Base-by-base conservation (phyloP, 495 filamentous ascomycete genomes). In the Talaromyces trachyspermus region DNA sequence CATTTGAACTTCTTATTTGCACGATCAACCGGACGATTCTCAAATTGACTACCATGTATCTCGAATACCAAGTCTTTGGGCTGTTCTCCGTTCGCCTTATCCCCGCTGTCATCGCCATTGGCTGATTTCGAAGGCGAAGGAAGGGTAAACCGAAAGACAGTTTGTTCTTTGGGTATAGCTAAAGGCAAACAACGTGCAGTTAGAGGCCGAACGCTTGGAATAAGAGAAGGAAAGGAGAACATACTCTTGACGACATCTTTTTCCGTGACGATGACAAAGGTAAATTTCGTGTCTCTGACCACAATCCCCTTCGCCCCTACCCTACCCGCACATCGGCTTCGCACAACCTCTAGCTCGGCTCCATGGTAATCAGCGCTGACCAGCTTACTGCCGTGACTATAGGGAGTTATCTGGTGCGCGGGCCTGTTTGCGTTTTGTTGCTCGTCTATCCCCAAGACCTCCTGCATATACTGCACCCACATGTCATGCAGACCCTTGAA, bases 1-100 rank as follows among this genome's bases (percentile, higher is more conserved):
- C 68, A 68, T 65, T 92, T 95, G 65, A 95, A 91, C 65, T 96
- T 95, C 70, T 84, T 91, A 52, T 84, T 89, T 24, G 85, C 88
- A 27, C 92, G 71, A 57, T 96, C 89, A 5, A 85, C 81, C 8
- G 91, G 80, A 23, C 88, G 76, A 54, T 80, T 83, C 72, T 85
- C 75, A 58, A 97, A 92, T 54, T 91, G 86, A 49, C 84, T 84
- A 12, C 92, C 92, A 54, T 90, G 83, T 1, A 97, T 68, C 63
- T 97, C 89, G 54, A 96, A 95, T 3, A 84, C 74, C 55, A 97
- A 63, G 10, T 66, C 62, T 30, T 64, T 62, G 7, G 33, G 43
- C 3, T 18, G 6, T 8, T 52, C 19, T 19, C 47, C 19, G 22
- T 54, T 48, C 19, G 53, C 48, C 11, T 35, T 36, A 19, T 48